phyloP scores from a whole-genome alignment of 2,329 filamentous ascomycete species.

The Chaetomiaceae sp. region DNA sequence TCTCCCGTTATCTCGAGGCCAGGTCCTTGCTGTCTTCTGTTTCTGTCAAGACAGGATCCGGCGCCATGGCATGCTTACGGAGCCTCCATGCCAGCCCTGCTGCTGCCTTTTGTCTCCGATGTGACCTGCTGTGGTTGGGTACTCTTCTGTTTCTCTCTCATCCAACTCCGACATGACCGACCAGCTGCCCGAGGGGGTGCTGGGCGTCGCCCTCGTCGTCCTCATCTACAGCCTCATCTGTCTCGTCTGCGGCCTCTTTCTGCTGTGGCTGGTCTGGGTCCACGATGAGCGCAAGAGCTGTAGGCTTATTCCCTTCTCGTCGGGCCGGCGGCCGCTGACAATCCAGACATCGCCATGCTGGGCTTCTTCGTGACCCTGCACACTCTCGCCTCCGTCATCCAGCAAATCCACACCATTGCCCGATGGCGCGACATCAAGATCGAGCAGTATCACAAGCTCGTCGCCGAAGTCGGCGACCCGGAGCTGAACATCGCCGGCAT shows the following conservation, averaged over 20 bases:
- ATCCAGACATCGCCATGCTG: constrained; percentile 39
- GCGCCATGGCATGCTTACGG: background rate
- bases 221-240: constrained; percentile 36
- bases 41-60: background rate
- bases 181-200: constrained; percentile 34
- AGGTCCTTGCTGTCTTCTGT: background rate
- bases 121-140: background rate
- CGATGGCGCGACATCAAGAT: constrained; percentile 39
- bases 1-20: background rate
- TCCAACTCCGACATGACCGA: constrained; percentile 31
- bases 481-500: constrained; percentile 41
- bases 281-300: constrained; percentile 41
- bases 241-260: constrained; percentile 30
- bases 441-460: constrained; percentile 35
- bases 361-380: constrained; percentile 36
- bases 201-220: constrained; percentile 32
- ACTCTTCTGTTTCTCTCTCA: background rate
- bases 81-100: background rate
- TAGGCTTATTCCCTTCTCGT: constrained; percentile 27
- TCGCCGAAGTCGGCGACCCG: constrained; percentile 34
- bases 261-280: constrained; percentile 37
- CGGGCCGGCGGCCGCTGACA: background rate
- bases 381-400: constrained; percentile 37
- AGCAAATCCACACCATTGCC: constrained; percentile 40
- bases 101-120: background rate